Percentiles rank a stretch among this genome's conserved stretches.
Conservation (phyloP, 2,329 filamentous ascomycete species). For the Claviceps capensis region DNA sequence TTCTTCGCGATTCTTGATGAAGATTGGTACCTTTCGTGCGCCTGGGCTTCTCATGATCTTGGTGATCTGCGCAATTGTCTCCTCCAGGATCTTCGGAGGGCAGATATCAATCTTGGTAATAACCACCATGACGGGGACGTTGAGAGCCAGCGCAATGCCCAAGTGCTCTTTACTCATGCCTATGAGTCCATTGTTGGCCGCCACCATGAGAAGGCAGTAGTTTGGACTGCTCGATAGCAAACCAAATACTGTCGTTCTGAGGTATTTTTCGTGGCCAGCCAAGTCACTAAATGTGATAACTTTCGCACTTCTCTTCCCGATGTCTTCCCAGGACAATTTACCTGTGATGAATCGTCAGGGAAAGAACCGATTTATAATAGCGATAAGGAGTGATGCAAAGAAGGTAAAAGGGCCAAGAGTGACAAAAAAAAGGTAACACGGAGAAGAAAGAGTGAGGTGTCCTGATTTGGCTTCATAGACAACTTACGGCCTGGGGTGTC, state of each 20-base stretch:
- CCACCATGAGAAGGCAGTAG: conserved; percentile 96
- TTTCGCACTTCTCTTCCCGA: conserved; percentile 87
- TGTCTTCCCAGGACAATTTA: conserved; percentile 88
- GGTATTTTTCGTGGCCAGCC: conserved; percentile 87
- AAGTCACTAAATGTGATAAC: conserved; percentile 94
- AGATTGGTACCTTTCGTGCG: conserved; percentile 88
- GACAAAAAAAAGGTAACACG: no score
- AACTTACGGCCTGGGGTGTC: conserved; percentile 66
- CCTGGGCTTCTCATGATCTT: conserved; percentile 90
- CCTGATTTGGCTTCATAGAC: background rate
- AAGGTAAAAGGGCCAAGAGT: no score
- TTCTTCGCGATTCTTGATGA: conserved; percentile 82
- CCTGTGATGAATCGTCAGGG: conserved; percentile 16
- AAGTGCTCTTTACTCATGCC: conserved; percentile 98
- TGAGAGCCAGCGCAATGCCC: conserved; percentile 84
- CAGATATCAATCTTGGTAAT: conserved; percentile 98
- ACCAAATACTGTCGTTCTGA: conserved; percentile 92
- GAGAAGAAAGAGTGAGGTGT: background rate
- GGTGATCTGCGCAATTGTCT: conserved; percentile 82
- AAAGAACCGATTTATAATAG: no score
- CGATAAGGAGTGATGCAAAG: background rate
- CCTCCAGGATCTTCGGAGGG: conserved; percentile 84
- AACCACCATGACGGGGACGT: conserved; percentile 95
- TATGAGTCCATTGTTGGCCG: conserved; percentile 90
- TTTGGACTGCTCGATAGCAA: conserved; percentile 89